Conservation (phyloP, 2,329 filamentous ascomycete species). For the Fusarium continuum region DNA sequence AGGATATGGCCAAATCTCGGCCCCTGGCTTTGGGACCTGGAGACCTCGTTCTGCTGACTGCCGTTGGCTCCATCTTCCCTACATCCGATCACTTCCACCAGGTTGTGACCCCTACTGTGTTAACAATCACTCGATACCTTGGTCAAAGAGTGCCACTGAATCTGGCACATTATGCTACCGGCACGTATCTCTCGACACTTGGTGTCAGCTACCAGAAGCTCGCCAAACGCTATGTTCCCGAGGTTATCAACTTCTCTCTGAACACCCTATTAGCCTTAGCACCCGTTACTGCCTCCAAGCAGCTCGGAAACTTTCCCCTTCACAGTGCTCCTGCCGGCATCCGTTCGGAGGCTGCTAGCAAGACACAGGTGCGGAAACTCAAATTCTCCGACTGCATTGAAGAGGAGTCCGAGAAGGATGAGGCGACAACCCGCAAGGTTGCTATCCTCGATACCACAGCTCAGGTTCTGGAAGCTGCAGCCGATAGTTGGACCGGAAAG, state of each 20-base stretch:
- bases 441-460: conserved; percentile 70
- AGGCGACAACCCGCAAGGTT: conserved; percentile 57
- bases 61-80: conserved; percentile 85
- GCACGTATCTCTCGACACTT: conserved; percentile 81
- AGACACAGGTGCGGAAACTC: conserved; percentile 60
- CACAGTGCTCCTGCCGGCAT: conserved; percentile 64
- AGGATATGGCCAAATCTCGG: conserved; percentile 59
- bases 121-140: conserved; percentile 85
- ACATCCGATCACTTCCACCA: conserved; percentile 98
- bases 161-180: conserved; percentile 73
- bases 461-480: conserved; percentile 72
- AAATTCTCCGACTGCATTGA: conserved; percentile 66
- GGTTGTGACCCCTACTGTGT: conserved; percentile 88
- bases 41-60: conserved; percentile 85
- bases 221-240: conserved; percentile 88
- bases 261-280: conserved; percentile 76
- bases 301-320: conserved; percentile 67
- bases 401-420: conserved; percentile 47
- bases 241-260: conserved; percentile 82
- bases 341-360: conserved; percentile 58
- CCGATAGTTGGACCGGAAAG: conserved; percentile 77
- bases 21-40: conserved; percentile 67
- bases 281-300: conserved; percentile 59
- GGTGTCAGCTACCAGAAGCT: conserved; percentile 83
- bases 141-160: conserved; percentile 76